Conservation (phyloP, 805 yeast species). For the Sugiyamaella americana region DNA sequence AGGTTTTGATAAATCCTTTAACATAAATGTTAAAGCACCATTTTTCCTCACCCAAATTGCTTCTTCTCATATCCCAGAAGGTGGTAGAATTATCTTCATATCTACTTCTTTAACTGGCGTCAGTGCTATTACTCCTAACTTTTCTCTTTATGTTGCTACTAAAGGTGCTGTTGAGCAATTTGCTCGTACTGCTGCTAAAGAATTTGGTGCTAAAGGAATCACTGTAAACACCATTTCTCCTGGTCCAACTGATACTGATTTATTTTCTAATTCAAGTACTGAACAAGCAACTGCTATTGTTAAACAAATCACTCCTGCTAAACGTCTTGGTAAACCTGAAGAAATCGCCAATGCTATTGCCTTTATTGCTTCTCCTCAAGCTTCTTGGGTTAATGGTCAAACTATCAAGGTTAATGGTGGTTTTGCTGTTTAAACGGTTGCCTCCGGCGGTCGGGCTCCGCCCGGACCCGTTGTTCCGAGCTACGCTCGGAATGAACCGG, state of each 20-base stretch:
- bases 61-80: constrained; percentile 13
- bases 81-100: constrained; percentile 18
- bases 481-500: too few species aligned
- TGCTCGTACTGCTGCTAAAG: constrained; percentile 16
- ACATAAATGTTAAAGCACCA: constrained; percentile 17
- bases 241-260: constrained; percentile 18
- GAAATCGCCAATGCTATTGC: constrained; percentile 15
- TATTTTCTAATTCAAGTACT: constrained; percentile 6
- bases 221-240: constrained; percentile 18
- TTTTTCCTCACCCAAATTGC: constrained; percentile 16
- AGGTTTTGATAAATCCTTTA: constrained; percentile 9
- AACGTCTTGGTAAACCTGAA: constrained; percentile 7
- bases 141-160: constrained; percentile 14
- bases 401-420: constrained; percentile 18
- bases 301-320: constrained; percentile 7
- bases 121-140: constrained; percentile 9
- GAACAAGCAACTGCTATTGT: constrained; percentile 11
- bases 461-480: too few species aligned
- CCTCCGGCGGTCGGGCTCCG: too few species aligned
- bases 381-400: constrained; percentile 19
- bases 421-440: constrained; percentile 9
- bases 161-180: constrained; percentile 21
- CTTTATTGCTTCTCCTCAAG: constrained; percentile 14
- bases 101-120: constrained; percentile 12
- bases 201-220: constrained; percentile 15